A percentile compares a stretch with the other conserved stretches of the same genome.
These are phyloP conservation scores for Exophiala oligosperma DNA, from an alignment of 2,329 filamentous ascomycete genomes.

Conservation along the genomic window DNA sequence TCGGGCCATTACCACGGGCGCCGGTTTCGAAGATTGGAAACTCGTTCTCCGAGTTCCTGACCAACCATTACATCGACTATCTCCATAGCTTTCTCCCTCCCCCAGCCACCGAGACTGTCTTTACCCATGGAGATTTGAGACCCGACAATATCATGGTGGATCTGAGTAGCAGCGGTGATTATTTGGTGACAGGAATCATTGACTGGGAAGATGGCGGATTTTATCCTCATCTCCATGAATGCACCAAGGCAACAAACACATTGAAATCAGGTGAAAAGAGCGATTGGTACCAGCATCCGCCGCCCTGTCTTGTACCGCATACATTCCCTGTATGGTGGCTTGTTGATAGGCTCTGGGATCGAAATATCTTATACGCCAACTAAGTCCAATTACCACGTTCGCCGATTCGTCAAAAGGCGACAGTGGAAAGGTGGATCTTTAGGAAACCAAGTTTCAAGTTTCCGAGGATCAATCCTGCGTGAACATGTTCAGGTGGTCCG, in stretches of 20 bases:
- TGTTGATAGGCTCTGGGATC: background rate
- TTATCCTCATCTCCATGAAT: conserved; percentile 33
- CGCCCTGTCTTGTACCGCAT: background rate
- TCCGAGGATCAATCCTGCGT: too few relatives aligned
- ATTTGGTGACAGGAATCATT: conserved; percentile 25
- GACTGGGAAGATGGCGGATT: conserved; percentile 34
- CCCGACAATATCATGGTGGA: conserved; percentile 27
- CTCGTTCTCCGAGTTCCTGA: conserved; percentile 21
- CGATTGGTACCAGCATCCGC: background rate
- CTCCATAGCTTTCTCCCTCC: background rate
- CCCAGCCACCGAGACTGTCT: conserved; percentile 16
- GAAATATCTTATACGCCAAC: background rate
- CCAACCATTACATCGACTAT: background rate
- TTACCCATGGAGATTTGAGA: conserved; percentile 28
- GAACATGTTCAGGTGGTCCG: too few relatives aligned
- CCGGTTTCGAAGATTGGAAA: conserved; percentile 23
- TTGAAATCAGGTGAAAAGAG: background rate
- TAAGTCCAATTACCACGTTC: background rate
- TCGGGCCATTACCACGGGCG: conserved; percentile 22
- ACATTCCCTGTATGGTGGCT: background rate
- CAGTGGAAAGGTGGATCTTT: too few relatives aligned
- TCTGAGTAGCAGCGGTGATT: conserved; percentile 22
- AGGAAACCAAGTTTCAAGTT: too few relatives aligned
- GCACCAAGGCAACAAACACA: background rate
- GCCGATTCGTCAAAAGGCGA: too few relatives aligned